These are phyloP conservation scores for Calonectria henricotiae DNA, from an alignment of 2,329 filamentous ascomycete species.

Conservation along the genomic window DNA sequence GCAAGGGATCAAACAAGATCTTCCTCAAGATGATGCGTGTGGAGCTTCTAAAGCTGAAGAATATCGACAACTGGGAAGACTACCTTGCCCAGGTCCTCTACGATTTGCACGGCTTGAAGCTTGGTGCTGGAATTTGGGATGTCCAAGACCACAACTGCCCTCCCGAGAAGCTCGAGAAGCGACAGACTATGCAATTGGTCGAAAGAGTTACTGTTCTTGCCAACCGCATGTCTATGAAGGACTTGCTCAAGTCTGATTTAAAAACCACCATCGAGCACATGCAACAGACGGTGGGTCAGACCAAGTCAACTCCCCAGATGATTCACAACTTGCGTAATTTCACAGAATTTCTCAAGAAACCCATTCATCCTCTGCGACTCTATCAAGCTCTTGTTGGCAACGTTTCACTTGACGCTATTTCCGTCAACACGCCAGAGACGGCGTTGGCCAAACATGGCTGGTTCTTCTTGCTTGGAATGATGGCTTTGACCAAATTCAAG, in stretches of 20 bases:
- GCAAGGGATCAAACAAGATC: conserved; percentile 87
- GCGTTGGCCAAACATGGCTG: conserved; percentile 86
- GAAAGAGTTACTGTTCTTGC: conserved; percentile 88
- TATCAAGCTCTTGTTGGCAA: conserved; percentile 87
- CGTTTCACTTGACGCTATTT: conserved; percentile 80
- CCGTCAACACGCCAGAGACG: conserved; percentile 79
- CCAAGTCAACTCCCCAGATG: conserved; percentile 85
- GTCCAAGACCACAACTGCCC: conserved; percentile 86
- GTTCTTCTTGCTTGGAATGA: conserved; percentile 93
- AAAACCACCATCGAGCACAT: conserved; percentile 94
- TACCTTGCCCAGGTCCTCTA: conserved; percentile 90
- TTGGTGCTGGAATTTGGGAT: conserved; percentile 77
- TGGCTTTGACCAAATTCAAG: conserved; percentile 88
- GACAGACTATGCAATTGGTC: conserved; percentile 85
- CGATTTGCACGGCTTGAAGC: conserved; percentile 86
- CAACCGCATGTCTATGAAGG: conserved; percentile 88
- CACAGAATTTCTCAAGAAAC: conserved; percentile 84
- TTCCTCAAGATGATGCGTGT: conserved; percentile 92
- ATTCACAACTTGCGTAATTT: conserved; percentile 91
- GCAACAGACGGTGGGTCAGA: conserved; percentile 86
- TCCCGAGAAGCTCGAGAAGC: conserved; percentile 83
- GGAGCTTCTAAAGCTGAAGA: conserved; percentile 84
- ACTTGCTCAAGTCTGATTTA: conserved; percentile 91
- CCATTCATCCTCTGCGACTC: conserved; percentile 86
- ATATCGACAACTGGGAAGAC: conserved; percentile 86